Conservation (phyloP, 371 early-diverging fungal species). For the Mortierella sp. region DNA sequence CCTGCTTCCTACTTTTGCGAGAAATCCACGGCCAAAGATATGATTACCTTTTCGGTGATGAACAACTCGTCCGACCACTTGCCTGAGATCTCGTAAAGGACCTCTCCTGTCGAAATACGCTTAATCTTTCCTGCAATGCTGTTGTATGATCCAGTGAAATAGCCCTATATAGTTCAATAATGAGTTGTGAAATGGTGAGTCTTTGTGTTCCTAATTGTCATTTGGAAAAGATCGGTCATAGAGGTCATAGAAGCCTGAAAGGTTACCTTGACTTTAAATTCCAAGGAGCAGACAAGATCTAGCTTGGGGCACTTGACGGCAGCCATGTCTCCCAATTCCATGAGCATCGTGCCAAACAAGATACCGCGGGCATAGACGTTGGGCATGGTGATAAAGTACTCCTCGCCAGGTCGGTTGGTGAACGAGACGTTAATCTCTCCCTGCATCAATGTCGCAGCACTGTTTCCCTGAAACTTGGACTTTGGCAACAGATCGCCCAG, state of each 20-base stretch:
- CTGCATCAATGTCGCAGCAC: conserved; percentile 91
- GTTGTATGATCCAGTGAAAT: conserved; percentile 88
- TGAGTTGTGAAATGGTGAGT: background rate
- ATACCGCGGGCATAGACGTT: conserved; percentile 96
- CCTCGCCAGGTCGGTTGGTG: conserved; percentile 75
- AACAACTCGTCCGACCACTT: conserved; percentile 89
- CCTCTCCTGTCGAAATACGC: conserved; percentile 80
- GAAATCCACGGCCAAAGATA: conserved; percentile 10
- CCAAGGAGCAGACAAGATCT: conserved; percentile 84
- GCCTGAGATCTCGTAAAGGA: conserved; percentile 85
- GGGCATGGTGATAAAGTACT: conserved; percentile 87
- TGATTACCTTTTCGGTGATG: conserved; percentile 61
- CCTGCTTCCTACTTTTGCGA: background rate
- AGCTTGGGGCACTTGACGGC: conserved; percentile 79
- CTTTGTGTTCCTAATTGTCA: background rate
- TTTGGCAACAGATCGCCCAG: conserved; percentile 90
- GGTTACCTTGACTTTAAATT: conserved; percentile 94
- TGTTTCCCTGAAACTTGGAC: conserved; percentile 93
- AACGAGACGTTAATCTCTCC: conserved; percentile 79
- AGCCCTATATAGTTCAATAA: conserved; percentile 68
- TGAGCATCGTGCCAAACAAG: conserved; percentile 93
- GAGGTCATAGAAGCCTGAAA: background rate
- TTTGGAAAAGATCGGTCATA: too few relatives aligned
- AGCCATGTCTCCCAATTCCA: conserved; percentile 91
- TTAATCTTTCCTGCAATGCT: conserved; percentile 89